Base-by-base conservation (phyloP, 2,329 filamentous ascomycete genomes). In the Chrysosporium queenslandicum region DNA sequence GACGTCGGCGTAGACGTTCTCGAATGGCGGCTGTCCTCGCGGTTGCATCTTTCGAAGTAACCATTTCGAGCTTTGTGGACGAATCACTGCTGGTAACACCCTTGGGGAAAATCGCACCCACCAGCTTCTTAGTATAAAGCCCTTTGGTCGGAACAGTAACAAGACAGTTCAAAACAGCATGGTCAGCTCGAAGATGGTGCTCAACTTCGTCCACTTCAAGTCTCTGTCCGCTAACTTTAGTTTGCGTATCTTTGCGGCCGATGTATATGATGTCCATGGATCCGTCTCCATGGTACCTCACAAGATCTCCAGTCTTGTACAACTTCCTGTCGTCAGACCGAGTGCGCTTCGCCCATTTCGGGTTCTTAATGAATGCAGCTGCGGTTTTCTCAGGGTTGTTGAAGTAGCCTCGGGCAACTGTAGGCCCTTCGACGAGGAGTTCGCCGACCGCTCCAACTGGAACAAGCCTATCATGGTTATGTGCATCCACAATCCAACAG, bases 361-460 rank as follows among this genome's bases (percentile, higher is more conserved):
- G 62, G 43, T 53, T 50, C 2, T 55, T 42, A 11, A 66, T 56
- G 50, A 67, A 66, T 1, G 52, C 55, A 5, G 47, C 48, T 7
- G 53, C 42, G 1, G 63, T 66, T 46, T 58, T 59, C 14, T 58
- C 56, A 0, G 55, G 39, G n/a, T 63, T 54, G 9, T 60, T 58
- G 16, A 65, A 50, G 49, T 68, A 68, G 1, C 61, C 61, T 40
- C 58, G 53, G 1, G 55, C 60, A 4, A 66, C 51, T 2, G 59
- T 59, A 1, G 63, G 60, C 0, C 71, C 71, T 55, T 73, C 68
- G 1, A 74, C 58, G 2, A 71, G 37, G 0, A 74, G 59, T 52
- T 74, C 71, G 7, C 70, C 71, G 8, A 71, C 59, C 1, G 65
- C 66, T 4, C 70, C 70, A 8, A 70, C 53, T 1, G 71, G 68